These are phyloP conservation scores for Rubus idaeus DNA, from an alignment of 306 rosid species.

Conservation along the genomic window DNA sequence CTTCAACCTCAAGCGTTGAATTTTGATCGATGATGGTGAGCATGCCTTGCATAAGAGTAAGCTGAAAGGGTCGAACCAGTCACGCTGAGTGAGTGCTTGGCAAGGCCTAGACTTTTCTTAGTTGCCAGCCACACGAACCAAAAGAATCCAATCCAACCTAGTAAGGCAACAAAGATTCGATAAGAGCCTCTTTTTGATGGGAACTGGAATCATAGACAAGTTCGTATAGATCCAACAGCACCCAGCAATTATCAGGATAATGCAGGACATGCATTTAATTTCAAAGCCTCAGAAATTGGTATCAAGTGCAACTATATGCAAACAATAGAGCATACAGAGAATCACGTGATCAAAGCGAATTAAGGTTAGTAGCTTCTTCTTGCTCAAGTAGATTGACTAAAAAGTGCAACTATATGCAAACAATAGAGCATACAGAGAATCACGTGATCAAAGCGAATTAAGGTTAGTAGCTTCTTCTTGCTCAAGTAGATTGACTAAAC, in stretches of 20 bases:
- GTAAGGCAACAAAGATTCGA: not conserved
- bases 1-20: slow-evolving; percentile 20
- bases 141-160: slow-evolving; percentile 86
- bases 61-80: slow-evolving; percentile 62
- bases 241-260: slow-evolving; percentile 11
- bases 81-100: slow-evolving; percentile 42
- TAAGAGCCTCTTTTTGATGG: not conserved
- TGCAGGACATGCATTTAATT: not conserved
- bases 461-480: too few species aligned
- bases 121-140: slow-evolving; percentile 55
- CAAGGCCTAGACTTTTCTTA: slow-evolving; percentile 56
- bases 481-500: too few species aligned
- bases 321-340: not conserved
- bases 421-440: too few species aligned
- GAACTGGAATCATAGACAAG: not conserved
- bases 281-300: not conserved
- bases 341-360: not conserved
- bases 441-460: too few species aligned
- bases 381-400: not conserved
- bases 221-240: not conserved
- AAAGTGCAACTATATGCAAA: too few species aligned
- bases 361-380: not conserved
- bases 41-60: slow-evolving; percentile 52
- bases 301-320: not conserved
- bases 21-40: slow-evolving; percentile 14